phyloP scores from a whole-genome alignment of 345 rosid genomes.

The Cardamine resedifolia region DNA sequence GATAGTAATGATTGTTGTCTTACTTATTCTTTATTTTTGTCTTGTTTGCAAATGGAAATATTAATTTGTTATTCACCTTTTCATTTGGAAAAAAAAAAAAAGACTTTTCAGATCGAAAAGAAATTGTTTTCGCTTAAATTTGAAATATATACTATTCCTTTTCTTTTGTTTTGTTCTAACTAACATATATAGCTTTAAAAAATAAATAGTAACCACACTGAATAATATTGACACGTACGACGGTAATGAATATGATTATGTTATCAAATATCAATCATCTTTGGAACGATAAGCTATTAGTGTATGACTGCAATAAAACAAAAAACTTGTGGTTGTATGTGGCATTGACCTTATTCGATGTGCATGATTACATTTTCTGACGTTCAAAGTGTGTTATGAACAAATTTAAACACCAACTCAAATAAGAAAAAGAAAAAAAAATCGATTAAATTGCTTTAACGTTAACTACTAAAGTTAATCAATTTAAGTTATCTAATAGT shows the following conservation, averaged over 20 bases:
- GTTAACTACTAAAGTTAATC: neutral
- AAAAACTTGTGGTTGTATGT: neutral
- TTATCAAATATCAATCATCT: neutral
- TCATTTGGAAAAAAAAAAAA: neutral
- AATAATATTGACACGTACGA: neutral
- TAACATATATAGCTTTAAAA: neutral
- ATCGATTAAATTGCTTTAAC: neutral
- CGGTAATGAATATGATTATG: conserved; percentile 1
- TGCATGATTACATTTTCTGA: conserved; percentile 16
- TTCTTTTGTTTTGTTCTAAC: neutral
- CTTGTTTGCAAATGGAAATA: conserved; percentile 18
- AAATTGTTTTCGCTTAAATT: neutral
- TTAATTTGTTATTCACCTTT: neutral
- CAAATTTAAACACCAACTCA: neutral
- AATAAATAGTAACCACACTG: neutral
- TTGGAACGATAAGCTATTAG: neutral
- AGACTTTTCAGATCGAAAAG: neutral
- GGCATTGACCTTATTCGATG: conserved; percentile 10
- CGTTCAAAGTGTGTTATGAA: neutral
- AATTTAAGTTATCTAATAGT: neutral
- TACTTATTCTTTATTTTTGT: conserved; percentile 31
- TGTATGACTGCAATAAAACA: neutral
- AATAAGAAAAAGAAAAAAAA: neutral
- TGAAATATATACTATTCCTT: neutral
- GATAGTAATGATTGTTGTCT: conserved; percentile 29